phyloP scores from a whole-genome alignment of 2,329 filamentous ascomycete genomes.

The Alternaria viburni region DNA sequence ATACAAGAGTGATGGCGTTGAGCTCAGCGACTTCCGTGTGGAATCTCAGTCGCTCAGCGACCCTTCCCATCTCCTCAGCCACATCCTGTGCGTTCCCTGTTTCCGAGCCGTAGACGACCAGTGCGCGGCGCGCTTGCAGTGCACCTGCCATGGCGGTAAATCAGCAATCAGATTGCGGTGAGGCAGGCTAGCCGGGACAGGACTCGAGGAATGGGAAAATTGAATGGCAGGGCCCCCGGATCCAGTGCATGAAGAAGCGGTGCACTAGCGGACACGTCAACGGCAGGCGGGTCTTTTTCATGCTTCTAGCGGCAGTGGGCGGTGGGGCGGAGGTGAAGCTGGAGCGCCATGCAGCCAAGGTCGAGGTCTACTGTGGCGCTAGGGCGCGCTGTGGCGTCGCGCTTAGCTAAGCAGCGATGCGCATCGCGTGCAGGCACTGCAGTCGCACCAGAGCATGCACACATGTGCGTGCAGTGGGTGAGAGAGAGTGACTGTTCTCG shows the following conservation, averaged over 20 bases:
- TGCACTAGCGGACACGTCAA: conserved; percentile 39
- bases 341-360: not conserved
- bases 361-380: conserved; percentile 7
- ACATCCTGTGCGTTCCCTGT: conserved; percentile 94
- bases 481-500: not conserved
- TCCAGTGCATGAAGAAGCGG: conserved; percentile 24
- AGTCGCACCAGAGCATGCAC: not conserved
- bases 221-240: conserved; percentile 28
- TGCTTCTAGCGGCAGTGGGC: conserved; percentile 25
- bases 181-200: conserved; percentile 28
- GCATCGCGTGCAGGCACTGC: not conserved
- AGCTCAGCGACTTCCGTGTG: conserved; percentile 76
- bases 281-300: conserved; percentile 28
- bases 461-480: not conserved
- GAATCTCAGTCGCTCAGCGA: conserved; percentile 81
- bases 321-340: conserved; percentile 14
- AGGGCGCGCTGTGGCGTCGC: conserved; percentile 1
- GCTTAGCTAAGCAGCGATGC: not conserved
- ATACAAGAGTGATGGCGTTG: conserved; percentile 75
- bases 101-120: conserved; percentile 92
- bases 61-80: conserved; percentile 79
- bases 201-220: conserved; percentile 10
- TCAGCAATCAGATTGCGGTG: conserved; percentile 17
- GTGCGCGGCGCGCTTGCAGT: conserved; percentile 53
- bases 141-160: conserved; percentile 25